Evolutionary conservation across 306 rosid species (phyloP), one percentile per base, ranked within the genome.

Genomic region (Mucuna pruriens): DNA sequence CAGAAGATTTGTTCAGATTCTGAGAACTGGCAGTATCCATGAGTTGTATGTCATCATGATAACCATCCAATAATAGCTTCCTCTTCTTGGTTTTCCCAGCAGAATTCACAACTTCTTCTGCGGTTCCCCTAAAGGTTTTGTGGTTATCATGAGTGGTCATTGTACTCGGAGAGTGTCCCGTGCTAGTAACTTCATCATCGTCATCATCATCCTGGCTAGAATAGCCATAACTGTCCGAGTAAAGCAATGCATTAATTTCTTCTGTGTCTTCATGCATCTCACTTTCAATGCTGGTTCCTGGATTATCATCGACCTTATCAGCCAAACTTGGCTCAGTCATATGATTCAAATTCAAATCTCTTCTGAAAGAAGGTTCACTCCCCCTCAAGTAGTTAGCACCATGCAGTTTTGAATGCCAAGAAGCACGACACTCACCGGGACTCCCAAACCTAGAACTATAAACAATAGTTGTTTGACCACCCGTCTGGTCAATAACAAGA

Each of bases 191-290:
- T 87, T 94, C 97, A 60, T 92, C 95, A 2, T 91, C 94, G 49
- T 90, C 91, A 2, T 91, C 97, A 55, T 90, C 97, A 6, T 87
- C 94, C 71, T 88, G 90, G 0, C 83, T 48, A 4, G 79, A 84
- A 68, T 82, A 82, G 7, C 55, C 82, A 33, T 91, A 91, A 58
- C 88, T 86, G 13, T 91, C 94, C 0, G 98, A 94, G 87, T 89
- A 91, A 15, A 94, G 96, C 78, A 94, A 84, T 12, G 98, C 98
- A 74, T 94, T 84, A 49, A 94, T 91, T 85, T 94, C 98, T 71
- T 94, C 96, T 0, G 97, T 87, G 89, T 94, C 97, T 83, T 92
- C 97, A 66, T 86, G 97, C 95, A 94, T 92, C 88, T 92, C 98
- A 11, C 96, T 90, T 63, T 90, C 85, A n/a, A 16, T 69, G 26